Percentiles rank a stretch among this genome's conserved stretches.
Evolutionary conservation across 768 basidiomycete genomes (phyloP).

Genomic region (Calocera cornea): DNA sequence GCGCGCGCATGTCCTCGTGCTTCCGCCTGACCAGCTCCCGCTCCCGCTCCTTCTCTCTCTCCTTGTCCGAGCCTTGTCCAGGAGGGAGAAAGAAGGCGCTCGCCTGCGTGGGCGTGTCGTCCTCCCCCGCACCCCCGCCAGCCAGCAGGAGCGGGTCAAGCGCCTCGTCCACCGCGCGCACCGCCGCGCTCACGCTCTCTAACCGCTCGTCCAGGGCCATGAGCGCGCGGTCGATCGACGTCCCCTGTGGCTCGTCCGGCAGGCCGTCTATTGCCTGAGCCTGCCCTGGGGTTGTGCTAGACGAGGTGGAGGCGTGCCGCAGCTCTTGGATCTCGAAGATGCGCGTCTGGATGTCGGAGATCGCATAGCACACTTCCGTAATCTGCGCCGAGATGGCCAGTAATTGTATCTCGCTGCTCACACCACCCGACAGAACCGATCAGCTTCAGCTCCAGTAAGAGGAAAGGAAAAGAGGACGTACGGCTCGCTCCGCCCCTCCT

Average conservation of each 20-base stretch:
- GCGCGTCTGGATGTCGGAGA: constrained; percentile 81
- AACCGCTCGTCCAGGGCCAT: constrained; percentile 67
- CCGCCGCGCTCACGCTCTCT: constrained; percentile 55
- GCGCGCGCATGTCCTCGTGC: constrained; percentile 52
- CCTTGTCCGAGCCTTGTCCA: neutral
- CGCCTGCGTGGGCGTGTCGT: constrained; percentile 9
- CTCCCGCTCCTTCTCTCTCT: constrained; percentile 31
- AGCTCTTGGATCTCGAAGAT: constrained; percentile 92
- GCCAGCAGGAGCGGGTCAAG: constrained; percentile 37
- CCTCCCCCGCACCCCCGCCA: neutral
- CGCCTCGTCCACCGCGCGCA: constrained; percentile 53
- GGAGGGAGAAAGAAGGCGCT: constrained; percentile 23
- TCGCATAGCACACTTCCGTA: constrained; percentile 72
- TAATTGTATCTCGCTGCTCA: constrained; percentile 52
- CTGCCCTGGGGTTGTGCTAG: constrained; percentile 15
- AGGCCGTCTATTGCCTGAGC: neutral
- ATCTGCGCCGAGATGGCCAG: constrained; percentile 73
- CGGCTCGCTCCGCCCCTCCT: neutral
- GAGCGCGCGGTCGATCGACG: constrained; percentile 66
- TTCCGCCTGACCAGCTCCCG: constrained; percentile 49
- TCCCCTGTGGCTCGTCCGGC: neutral
- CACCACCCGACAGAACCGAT: neutral
- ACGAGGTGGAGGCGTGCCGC: constrained; percentile 53
- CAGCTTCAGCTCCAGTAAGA: neutral
- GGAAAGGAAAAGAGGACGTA: neutral